Evolutionary conservation across 1,139 yeast species (phyloP), one percentile per base, ranked within the genome.

Genomic region (Meyerozyma smithsonii): DNA sequence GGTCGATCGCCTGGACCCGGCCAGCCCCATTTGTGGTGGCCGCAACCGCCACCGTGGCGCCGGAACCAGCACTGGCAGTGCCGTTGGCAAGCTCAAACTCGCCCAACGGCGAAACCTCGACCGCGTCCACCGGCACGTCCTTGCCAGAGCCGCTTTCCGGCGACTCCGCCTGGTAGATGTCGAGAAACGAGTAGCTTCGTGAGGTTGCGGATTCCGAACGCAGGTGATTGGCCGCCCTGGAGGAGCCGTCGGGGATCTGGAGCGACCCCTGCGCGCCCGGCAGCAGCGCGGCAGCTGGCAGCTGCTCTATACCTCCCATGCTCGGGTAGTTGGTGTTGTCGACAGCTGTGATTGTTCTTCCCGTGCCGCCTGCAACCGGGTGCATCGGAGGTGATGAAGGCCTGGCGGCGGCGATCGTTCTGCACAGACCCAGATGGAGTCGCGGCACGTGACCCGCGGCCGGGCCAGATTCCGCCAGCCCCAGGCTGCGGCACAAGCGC

Each of bases 141-240:
- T 11, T 11, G 8, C 7, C 15, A 5, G 34, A 30, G 12, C 14
- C 34, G 20, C 23, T 17, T 5, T 30, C 21, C 11, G 53, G 54
- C 12, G 51, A 47, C 12, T 53, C 58, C 12, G 44, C 43, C 19
- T 52, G 56, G 40, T 56, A 57, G 39, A 44, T 52, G 38, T 57
- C 59, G 10, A 57, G 45, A 8, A 56, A 40, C 24, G 57, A 52
- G 42, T 63, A 67, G 48, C 60, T 67, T 35, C 61, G 52, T n/a
- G 73, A 66, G 43, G 61, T 58, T 2, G 58, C 51, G 8, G 70
- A 64, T 2, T 58, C 65, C 14, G 56, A 45, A 7, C 72, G 50
- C 38, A 52, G 59, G 39, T 59, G 64, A 10, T 46, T 41, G 35
- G 46, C 44, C 21, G 54, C 49, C 24, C 15, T 39, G 4, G 15